Base-by-base conservation (phyloP, 1,284 basidiomycete genomes). In the Moesziomyces sp. region DNA sequence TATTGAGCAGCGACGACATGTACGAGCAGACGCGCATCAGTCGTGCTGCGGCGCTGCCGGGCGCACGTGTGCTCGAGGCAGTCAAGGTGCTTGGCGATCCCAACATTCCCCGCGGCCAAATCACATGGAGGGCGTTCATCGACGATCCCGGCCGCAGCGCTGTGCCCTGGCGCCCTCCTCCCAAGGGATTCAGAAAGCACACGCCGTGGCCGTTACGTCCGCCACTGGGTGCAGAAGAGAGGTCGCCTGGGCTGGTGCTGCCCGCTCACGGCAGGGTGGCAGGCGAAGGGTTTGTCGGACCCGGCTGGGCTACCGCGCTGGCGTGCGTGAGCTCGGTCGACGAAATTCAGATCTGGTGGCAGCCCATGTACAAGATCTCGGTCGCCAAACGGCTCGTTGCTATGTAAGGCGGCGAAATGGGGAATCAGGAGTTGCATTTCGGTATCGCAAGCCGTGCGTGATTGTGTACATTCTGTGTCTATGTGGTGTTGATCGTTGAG, bases 321-420 rank as follows among this genome's bases (percentile, higher is more conserved):
- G 72, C 73, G 3, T 65, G 67, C 40, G 53, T 75, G 38, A 63
- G 61, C 16, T 67, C 55, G 19, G 48, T 65, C 24, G 74, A 78
- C 47, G 74, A 78, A 54, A 63, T 78, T 16, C 65, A 69, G 59
- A 62, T 78, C n/a, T 76, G 75, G 68, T 78, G 76, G 76, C 59
- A 76, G 49, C 62, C 70, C 38, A 73, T 78, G 74, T 62, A 65
- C 46, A 75, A 72, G 56, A 62, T 77, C 24, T 68, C 74, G 48
- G 49, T 74, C 19, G 73, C 68, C 5, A 74, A 74, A 52, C 70
- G 61, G 58, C 59, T 78, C 13, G 60, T 67, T 18, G 70, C 64
- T 7, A 53, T 71, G 19, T 75, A 45, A 66, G 21, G 28, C 5
- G 10, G 14, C 43, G 40, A 9, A 21, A n/a, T 23, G 19, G 13